A percentile compares a stretch with the other conserved stretches of the same genome.
phyloP scores from a whole-genome alignment of 1,284 basidiomycete genomes.

The Cryptococcus jaspeensis region DNA sequence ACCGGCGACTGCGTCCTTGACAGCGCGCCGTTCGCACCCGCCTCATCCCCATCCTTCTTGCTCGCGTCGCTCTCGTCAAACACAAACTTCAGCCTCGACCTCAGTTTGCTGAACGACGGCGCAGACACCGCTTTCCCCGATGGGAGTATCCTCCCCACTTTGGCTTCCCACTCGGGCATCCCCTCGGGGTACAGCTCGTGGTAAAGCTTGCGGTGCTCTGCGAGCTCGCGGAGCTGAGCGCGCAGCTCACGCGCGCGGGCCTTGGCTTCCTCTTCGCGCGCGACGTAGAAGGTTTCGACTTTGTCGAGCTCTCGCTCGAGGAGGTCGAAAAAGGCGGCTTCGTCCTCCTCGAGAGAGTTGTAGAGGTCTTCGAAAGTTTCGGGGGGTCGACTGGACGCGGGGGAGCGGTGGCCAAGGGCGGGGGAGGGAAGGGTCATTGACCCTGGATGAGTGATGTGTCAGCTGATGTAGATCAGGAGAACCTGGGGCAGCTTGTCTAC shows the following conservation, averaged over 20 bases:
- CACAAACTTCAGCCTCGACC: constrained; percentile 14
- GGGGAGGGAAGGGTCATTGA: constrained; percentile 40
- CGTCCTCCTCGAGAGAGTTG: constrained; percentile 53
- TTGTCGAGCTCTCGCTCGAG: constrained; percentile 76
- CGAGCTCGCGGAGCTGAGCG: constrained; percentile 71
- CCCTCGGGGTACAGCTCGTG: constrained; percentile 56
- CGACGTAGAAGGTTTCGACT: constrained; percentile 76
- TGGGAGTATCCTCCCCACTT: constrained; percentile 33
- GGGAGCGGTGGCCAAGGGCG: constrained; percentile 13
- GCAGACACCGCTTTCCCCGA: constrained; percentile 1
- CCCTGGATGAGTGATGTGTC: constrained; percentile 17
- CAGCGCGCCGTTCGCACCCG: neutral
- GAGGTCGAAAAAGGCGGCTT: constrained; percentile 69
- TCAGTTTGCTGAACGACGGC: constrained; percentile 14
- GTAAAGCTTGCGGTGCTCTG: constrained; percentile 66
- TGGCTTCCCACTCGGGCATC: constrained; percentile 44
- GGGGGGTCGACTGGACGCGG: constrained; percentile 4
- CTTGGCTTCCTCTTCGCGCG: constrained; percentile 68
- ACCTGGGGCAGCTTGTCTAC: constrained; percentile 1
- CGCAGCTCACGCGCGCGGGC: constrained; percentile 59
- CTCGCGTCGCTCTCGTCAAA: neutral
- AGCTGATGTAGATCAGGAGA: constrained; percentile 15
- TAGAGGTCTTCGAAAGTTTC: constrained; percentile 44
- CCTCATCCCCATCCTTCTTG: neutral
- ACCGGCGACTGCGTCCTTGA: constrained; percentile 7